phyloP scores from a whole-genome alignment of 352 stramenopile species.

The Globisporangium canariense region DNA sequence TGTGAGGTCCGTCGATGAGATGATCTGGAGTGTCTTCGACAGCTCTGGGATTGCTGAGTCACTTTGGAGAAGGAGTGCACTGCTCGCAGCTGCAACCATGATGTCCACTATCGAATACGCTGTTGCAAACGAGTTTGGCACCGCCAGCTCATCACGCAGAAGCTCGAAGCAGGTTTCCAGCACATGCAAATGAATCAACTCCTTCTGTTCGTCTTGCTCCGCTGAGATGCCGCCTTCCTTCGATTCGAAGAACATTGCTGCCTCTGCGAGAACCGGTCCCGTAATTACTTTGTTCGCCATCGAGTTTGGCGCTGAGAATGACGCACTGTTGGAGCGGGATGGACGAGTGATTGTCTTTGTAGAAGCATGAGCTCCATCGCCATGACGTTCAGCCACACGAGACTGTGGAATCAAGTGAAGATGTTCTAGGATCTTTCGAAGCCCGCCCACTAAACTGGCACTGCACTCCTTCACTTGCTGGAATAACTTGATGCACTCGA shows the following conservation, averaged over 20 bases:
- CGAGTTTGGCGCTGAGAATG: not conserved
- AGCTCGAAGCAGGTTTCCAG: constrained; percentile 53
- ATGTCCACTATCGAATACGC: constrained; percentile 36
- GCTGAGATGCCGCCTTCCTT: constrained; percentile 1
- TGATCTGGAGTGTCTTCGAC: constrained; percentile 74
- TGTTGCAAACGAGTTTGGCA: constrained; percentile 27
- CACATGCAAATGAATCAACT: constrained; percentile 42
- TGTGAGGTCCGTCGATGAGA: constrained; percentile 63
- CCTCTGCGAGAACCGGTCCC: constrained; percentile 22
- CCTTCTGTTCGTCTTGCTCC: constrained; percentile 10
- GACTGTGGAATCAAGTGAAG: constrained; percentile 28
- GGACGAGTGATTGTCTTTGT: constrained; percentile 1
- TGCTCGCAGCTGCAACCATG: constrained; percentile 47
- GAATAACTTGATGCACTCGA: constrained; percentile 29
- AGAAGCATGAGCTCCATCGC: not conserved
- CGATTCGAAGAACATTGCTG: constrained; percentile 27
- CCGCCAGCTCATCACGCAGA: constrained; percentile 26
- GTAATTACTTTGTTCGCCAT: not conserved
- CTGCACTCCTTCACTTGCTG: constrained; percentile 29
- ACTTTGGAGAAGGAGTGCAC: constrained; percentile 34
- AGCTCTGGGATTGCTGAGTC: constrained; percentile 22
- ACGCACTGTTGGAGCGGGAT: constrained; percentile 12
- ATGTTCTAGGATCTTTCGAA: constrained; percentile 27
- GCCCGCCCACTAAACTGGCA: constrained; percentile 20
- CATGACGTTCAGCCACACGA: not conserved